Evolutionary conservation across 768 basidiomycete species (phyloP), one percentile per base, ranked within the genome.

Genomic region (Peribolospora kevripleyi): DNA sequence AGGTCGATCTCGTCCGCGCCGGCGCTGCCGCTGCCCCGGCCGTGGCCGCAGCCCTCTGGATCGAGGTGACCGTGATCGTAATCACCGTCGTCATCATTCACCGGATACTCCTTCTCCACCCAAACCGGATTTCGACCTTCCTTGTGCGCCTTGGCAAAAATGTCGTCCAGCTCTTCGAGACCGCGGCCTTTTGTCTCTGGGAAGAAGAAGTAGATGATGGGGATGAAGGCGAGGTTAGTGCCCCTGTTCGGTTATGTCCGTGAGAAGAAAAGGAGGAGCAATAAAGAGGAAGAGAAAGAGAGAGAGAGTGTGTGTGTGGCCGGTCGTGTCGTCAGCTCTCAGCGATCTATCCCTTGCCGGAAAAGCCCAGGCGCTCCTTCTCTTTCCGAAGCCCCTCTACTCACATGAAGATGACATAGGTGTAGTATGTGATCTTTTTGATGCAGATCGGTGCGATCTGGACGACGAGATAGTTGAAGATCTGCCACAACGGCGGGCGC

Each of bases 101-200:
- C 50, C 36, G 5, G 40, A 42, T 42, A 42, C 42, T 51, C 6
- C 50, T 40, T 4, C 6, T 3, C 4, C 36, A 8, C 11, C 50
- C 40, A 42, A 51, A 14, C 50, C 42, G n/a, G 40, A 13, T 11
- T 2, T 40, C 50, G 6, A 51, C n/a, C 40, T 7, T 56, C 55
- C 10, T 46, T 39, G 48, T 53, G 51, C 10, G 45, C 55, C 36
- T 56, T 50, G 40, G 55, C 55, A 13, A 56, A 56, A 11, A 56
- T 45, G 47, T 52, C 47, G 42, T 53, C 51, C 45, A 55, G 51
- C 50, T 56, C 55, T 11, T 56, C 55, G 39, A 56, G 50, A 3
- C 40, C 7, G 40, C 55, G 55, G 3, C 51, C 51, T 1, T 4
- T 36, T 6, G 55, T 48, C 39, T 56, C 55, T 13, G 47, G 46